Conservation (phyloP, 257 asterid species). For the Penstemon eatonii region DNA sequence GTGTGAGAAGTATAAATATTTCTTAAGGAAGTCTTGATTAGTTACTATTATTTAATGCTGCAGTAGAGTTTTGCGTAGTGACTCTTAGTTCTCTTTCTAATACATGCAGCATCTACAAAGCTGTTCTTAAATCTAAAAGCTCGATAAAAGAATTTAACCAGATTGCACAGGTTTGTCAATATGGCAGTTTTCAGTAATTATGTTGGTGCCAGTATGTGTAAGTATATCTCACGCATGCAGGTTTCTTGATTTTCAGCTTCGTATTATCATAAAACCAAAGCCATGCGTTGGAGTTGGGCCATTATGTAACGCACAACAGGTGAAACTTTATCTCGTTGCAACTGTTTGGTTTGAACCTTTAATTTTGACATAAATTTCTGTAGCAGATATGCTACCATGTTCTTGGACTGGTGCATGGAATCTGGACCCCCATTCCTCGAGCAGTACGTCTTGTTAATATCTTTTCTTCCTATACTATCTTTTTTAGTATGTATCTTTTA, state of each 20-base stretch:
- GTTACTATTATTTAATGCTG: background rate
- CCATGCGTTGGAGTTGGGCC: conserved; percentile 86
- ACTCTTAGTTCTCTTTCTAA: conserved; percentile 23
- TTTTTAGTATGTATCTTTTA: conserved; percentile 9
- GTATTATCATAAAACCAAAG: conserved; percentile 80
- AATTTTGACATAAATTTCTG: conserved; percentile 30
- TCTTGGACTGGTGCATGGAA: conserved; percentile 90
- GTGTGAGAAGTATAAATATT: conserved; percentile 4
- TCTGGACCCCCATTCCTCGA: conserved; percentile 95
- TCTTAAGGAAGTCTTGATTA: background rate
- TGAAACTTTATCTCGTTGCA: conserved; percentile 30
- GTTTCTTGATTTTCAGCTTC: conserved; percentile 61
- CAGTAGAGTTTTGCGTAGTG: background rate
- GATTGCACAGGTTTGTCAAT: conserved; percentile 70
- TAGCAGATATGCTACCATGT: conserved; percentile 89
- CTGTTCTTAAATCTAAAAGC: conserved; percentile 54
- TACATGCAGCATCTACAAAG: conserved; percentile 51
- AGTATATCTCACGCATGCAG: conserved; percentile 26
- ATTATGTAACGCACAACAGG: conserved; percentile 86
- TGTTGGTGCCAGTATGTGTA: conserved; percentile 9
- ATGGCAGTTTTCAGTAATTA: conserved; percentile 18
- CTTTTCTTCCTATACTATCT: background rate
- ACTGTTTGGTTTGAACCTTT: background rate
- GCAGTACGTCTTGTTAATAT: conserved; percentile 55
- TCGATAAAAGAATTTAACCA: conserved; percentile 66